Percentiles rank a stretch among this genome's conserved stretches.
These are phyloP conservation scores for Termitomyces sp. DNA, from an alignment of 1,284 basidiomycete genomes.

Conservation along the genomic window DNA sequence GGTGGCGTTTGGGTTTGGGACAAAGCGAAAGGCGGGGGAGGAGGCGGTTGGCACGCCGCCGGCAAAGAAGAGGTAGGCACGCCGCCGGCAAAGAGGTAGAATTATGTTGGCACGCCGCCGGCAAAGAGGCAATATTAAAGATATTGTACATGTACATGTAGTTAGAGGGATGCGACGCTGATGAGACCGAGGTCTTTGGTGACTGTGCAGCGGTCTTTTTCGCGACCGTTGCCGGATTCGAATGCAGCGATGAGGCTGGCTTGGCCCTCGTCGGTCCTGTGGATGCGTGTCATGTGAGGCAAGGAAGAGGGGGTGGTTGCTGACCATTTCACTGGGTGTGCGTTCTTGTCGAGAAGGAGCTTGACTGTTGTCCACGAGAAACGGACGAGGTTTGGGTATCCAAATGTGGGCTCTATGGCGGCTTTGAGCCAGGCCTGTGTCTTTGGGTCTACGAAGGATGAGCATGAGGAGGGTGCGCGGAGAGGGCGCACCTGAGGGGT, in stretches of 20 bases:
- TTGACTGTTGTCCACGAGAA: constrained; percentile 98
- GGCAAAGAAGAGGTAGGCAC: constrained; percentile 37
- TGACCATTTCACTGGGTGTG: constrained; percentile 76
- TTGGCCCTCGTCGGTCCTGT: constrained; percentile 79
- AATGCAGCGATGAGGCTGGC: constrained; percentile 73
- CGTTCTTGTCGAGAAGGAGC: constrained; percentile 78
- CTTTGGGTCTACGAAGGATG: constrained; percentile 68
- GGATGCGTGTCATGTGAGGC: neutral
- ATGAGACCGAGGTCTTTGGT: constrained; percentile 68
- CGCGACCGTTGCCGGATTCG: constrained; percentile 57
- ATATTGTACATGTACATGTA: neutral
- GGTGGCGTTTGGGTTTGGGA: constrained; percentile 69
- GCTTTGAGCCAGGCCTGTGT: constrained; percentile 84
- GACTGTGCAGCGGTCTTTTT: constrained; percentile 64
- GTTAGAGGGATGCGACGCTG: constrained; percentile 45
- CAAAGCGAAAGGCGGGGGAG: constrained; percentile 70
- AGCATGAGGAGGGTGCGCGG: neutral
- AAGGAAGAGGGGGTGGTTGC: constrained; percentile 12
- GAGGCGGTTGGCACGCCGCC: constrained; percentile 43
- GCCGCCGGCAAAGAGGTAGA: constrained; percentile 39
- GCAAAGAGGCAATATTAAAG: no score
- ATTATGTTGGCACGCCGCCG: constrained; percentile 35
- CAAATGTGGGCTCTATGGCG: constrained; percentile 85
- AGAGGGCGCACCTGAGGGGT: constrained; percentile 68
- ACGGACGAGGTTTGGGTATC: constrained; percentile 85